These are phyloP conservation scores for Trypanosomatidae sp. DNA, from an alignment of 208 protist genomes.

Conservation along the genomic window DNA sequence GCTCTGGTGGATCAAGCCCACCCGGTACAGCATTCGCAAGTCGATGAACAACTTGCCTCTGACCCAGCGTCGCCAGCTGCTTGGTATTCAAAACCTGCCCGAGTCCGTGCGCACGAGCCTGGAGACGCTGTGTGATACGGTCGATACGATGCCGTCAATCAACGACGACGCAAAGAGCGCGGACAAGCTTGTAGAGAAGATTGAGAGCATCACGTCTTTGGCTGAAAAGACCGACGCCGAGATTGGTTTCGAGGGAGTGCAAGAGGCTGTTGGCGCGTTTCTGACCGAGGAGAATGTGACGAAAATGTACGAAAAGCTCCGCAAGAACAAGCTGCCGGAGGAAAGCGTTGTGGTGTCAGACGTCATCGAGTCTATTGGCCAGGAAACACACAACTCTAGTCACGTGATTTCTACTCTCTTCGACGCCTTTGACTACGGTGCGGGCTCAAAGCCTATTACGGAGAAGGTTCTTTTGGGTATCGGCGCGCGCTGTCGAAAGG, in stretches of 20 bases:
- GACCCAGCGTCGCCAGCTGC: conserved; percentile 80
- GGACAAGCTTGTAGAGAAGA: conserved; percentile 75
- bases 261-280: conserved; percentile 71
- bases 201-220: conserved; percentile 72
- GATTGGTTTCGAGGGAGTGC: conserved; percentile 66
- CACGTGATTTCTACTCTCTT: conserved; percentile 89
- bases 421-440: conserved; percentile 87
- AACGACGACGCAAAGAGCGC: conserved; percentile 53
- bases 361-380: conserved; percentile 83
- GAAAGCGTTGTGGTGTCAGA: conserved; percentile 81
- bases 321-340: conserved; percentile 71
- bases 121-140: conserved; percentile 81
- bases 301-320: conserved; percentile 77
- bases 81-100: conserved; percentile 88
- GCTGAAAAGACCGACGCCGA: conserved; percentile 79
- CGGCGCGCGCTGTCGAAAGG: conserved; percentile 80
- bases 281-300: conserved; percentile 82
- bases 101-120: conserved; percentile 78
- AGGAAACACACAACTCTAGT: conserved; percentile 85
- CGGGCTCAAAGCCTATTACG: conserved; percentile 80
- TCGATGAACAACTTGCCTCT: conserved; percentile 85
- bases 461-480: conserved; percentile 76
- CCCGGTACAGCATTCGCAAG: conserved; percentile 77
- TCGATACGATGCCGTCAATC: conserved; percentile 64
- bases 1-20: conserved; percentile 90